Evolutionary conservation across 371 early-diverging fungal species (phyloP), one percentile per base, ranked within the genome.

Genomic region (Mortierella sp.): DNA sequence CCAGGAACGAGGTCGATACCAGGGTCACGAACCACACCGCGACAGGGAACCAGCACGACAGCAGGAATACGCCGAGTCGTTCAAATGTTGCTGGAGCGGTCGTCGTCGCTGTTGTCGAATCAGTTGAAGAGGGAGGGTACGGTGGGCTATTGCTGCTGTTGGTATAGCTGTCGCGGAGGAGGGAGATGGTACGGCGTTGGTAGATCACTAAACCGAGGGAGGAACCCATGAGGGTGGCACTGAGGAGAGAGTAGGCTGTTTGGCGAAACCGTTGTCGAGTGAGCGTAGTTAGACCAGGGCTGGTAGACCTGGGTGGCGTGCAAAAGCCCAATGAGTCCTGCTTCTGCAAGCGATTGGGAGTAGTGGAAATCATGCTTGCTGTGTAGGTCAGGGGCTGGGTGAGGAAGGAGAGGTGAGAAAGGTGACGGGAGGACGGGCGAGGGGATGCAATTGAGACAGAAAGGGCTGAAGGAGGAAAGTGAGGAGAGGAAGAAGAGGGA

Each of bases 181-280:
- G 51, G n/a, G 16, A 48, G 19, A 79, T 34, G 26, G 73, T 76
- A 34, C 48, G 83, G 13, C 71, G 73, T 26, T 82, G 83, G 31
- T 44, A 71, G 67, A 76, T 69, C 5, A 79, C 79, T 14, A 79
- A 28, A 5, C 83, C 79, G 54, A 82, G 73, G 1, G 83, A 82
- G 16, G 83, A 76, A 40, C 83, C 83, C 79, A 82, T 82, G 26
- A 82, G 48, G 3, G 76, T 76, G 4, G 83, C 79, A 10, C 74
- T 69, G 9, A 71, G 54, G 48, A 79, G 57, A 16, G 77, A 76
- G 44, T 82, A 82, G 8, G 79, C 76, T n/a, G 76, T 64, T 24
- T 76, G 67, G 67, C 48, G 46, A 43, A 82, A 76, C 14, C 70
- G 71, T 34, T 24, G 43, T 10, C 31, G 31, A 48, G 76, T 57